phyloP scores from a whole-genome alignment of 345 rosid genomes.

The Salix suchowensis region DNA sequence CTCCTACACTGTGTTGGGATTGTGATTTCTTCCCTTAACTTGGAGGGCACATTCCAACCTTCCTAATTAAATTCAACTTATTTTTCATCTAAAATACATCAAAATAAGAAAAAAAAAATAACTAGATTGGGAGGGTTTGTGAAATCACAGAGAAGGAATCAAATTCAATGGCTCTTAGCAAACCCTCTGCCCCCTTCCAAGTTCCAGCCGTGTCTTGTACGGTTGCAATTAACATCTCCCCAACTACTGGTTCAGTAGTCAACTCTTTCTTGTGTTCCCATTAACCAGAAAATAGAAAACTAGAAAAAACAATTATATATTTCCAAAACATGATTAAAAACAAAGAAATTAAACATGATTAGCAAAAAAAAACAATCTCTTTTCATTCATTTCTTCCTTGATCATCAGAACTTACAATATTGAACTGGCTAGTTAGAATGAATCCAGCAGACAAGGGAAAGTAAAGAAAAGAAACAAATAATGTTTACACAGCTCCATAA shows the following conservation, averaged over 20 bases:
- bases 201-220: constrained; percentile 4
- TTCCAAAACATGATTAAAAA: too few species aligned
- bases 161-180: background rate
- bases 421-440: background rate
- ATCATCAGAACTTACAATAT: background rate
- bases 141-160: background rate
- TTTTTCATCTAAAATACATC: background rate
- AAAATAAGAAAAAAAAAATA: too few species aligned
- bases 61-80: too few species aligned
- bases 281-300: background rate
- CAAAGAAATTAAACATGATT: too few species aligned
- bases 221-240: background rate
- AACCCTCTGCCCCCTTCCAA: constrained; percentile 3
- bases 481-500: background rate
- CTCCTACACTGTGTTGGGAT: too few species aligned
- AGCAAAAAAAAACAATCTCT: background rate
- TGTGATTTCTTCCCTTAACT: background rate
- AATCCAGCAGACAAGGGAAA: background rate
- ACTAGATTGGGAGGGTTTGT: background rate
- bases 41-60: background rate
- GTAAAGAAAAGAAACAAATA: background rate
- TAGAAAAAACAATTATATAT: background rate
- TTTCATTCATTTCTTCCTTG: background rate
- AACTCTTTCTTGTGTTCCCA: background rate
- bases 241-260: background rate